phyloP scores from a whole-genome alignment of 2,329 filamentous ascomycete genomes.

The Microdochium paspali region DNA sequence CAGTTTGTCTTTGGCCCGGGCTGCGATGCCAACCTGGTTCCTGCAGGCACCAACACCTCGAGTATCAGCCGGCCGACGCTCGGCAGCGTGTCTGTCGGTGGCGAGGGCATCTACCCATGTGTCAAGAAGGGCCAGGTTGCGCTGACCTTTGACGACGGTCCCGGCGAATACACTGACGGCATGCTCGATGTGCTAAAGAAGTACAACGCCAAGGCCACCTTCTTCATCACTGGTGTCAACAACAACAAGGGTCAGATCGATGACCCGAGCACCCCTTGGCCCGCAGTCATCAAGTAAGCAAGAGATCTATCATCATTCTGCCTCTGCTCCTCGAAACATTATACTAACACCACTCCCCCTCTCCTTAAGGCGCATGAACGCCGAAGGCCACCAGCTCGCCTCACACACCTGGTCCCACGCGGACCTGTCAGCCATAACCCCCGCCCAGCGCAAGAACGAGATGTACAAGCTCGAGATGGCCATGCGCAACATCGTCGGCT shows the following conservation, averaged over 20 bases:
- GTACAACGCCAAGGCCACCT: constrained; percentile 56
- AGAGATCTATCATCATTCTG: not conserved
- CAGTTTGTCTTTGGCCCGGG: constrained; percentile 49
- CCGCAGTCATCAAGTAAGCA: constrained; percentile 30
- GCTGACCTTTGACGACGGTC: constrained; percentile 60
- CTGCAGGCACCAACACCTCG: constrained; percentile 45
- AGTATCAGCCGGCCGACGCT: constrained; percentile 39
- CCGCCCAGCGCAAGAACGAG: constrained; percentile 31
- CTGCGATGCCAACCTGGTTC: constrained; percentile 49
- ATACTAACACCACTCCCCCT: not conserved
- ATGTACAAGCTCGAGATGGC: constrained; percentile 46
- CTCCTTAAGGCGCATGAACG: constrained; percentile 29
- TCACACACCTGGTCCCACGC: constrained; percentile 48
- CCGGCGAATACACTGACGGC: constrained; percentile 49
- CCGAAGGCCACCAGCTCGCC: constrained; percentile 50
- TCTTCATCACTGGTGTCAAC: constrained; percentile 55
- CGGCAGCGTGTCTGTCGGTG: constrained; percentile 46
- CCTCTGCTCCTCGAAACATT: constrained; percentile 16
- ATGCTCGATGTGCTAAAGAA: constrained; percentile 50
- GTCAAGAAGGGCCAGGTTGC: constrained; percentile 50
- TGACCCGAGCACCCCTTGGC: constrained; percentile 32
- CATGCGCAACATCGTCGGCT: constrained; percentile 43
- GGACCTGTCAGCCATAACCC: constrained; percentile 32
- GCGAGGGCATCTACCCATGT: constrained; percentile 46
- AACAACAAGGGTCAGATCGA: constrained; percentile 47